phyloP scores from a whole-genome alignment of 495 filamentous ascomycete genomes.

The Aspergillus kassunensis region DNA sequence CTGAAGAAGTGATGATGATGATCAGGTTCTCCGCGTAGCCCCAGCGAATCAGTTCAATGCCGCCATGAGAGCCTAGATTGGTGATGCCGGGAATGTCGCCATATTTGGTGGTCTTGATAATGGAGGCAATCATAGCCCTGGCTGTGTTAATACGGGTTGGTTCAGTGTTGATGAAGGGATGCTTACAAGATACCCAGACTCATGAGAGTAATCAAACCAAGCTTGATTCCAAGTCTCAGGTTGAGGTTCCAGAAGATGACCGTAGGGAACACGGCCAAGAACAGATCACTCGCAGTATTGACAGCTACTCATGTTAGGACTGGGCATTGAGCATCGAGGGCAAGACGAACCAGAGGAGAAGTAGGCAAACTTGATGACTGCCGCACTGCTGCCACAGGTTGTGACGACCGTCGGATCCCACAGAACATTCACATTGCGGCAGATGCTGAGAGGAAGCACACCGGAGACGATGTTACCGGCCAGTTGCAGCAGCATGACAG shows the following conservation, averaged over 20 bases:
- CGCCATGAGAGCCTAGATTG: conserved; percentile 26
- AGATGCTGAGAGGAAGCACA: conserved; percentile 30
- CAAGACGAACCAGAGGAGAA: conserved; percentile 28
- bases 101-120: conserved; percentile 41
- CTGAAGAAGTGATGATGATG: conserved; percentile 34
- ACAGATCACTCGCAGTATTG: conserved; percentile 39
- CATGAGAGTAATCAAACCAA: conserved; percentile 37
- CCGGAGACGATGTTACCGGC: conserved; percentile 28
- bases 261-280: conserved; percentile 39
- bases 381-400: conserved; percentile 20
- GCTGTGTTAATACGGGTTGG: neutral
- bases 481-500: conserved; percentile 24
- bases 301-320: conserved; percentile 25
- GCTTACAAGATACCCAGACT: conserved; percentile 39
- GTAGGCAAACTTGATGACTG: conserved; percentile 31
- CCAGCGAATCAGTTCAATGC: conserved; percentile 33
- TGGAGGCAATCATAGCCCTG: conserved; percentile 39
- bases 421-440: conserved; percentile 21
- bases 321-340: neutral
- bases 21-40: conserved; percentile 32
- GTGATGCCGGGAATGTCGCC: conserved; percentile 30
- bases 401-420: conserved; percentile 28
- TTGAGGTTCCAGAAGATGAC: conserved; percentile 45
- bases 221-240: conserved; percentile 34
- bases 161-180: neutral